phyloP scores from a whole-genome alignment of 225 moss, liverwort and hornwort species.

The Marchantia polymorpha region DNA sequence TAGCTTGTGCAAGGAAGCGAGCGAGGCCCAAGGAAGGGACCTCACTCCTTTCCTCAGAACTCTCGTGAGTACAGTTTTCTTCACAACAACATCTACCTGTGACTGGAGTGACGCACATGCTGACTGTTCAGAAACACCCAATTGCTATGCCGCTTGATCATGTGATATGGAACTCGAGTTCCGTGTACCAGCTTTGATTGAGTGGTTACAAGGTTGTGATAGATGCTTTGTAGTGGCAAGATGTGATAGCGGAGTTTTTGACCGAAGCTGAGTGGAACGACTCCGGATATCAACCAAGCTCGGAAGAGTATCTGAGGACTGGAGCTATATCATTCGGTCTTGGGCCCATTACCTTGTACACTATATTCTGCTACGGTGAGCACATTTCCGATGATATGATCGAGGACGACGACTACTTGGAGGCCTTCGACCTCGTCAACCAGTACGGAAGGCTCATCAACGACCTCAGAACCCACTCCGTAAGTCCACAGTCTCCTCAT shows the following conservation, averaged over 20 bases:
- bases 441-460: conserved; percentile 25
- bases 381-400: conserved; percentile 19
- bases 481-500: background rate
- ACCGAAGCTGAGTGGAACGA: conserved; percentile 29
- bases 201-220: background rate
- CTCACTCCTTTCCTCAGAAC: conserved; percentile 22
- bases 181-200: background rate
- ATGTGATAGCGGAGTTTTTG: conserved; percentile 24
- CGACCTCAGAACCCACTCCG: conserved; percentile 24
- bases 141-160: background rate
- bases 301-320: conserved; percentile 25
- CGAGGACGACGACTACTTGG: conserved; percentile 19
- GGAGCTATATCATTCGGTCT: conserved; percentile 25
- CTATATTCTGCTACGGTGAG: conserved; percentile 27
- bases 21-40: conserved; percentile 22
- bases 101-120: background rate
- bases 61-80: conserved; percentile 6
- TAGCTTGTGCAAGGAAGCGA: conserved; percentile 20
- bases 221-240: conserved; percentile 21
- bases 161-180: background rate
- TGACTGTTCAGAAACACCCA: background rate
- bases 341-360: conserved; percentile 26
- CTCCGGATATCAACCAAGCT: conserved; percentile 27
- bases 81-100: background rate
- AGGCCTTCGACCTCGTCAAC: conserved; percentile 23